Base-by-base conservation (phyloP, 331 rosid genomes). In the Saraca asoca region DNA sequence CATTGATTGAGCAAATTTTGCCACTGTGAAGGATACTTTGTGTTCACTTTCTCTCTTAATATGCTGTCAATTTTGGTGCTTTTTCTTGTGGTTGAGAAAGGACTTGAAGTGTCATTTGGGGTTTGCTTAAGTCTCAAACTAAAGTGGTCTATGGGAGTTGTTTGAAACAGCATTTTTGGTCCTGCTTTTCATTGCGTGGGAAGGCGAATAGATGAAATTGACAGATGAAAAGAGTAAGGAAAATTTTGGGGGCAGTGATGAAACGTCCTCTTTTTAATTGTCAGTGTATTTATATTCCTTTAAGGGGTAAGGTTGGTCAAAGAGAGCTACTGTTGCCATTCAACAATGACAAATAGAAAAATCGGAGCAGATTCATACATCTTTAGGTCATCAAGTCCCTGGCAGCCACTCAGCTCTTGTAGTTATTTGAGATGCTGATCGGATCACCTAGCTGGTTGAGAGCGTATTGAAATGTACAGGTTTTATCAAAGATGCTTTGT, bases 231-330 rank as follows among this genome's bases (percentile, higher is more conserved):
- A 44, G 66, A 73, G 16, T 55, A 5, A 49, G 54, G 16, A 64
- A 37, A 29, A 45, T 35, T 38, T 51, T 44, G 48, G 2, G 68
- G 56, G 42, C 24, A 29, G 31, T 71, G 46, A 42, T 60, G 66
- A 64, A 43, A 53, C 51, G 54, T 7, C 43, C 10, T 10, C 43
- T 39, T 7, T 1, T 39, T 39, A 31, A 11, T 9, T 0, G 24
- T 52, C 68, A 18, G 54, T 45, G 56, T 41, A 7, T 24, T 66
- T 51, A 46, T 29, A 51, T 48, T 64, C 59, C 12, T 45, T 53
- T 3, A 34, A 35, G 73, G 51, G 64, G 17, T 49, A 68, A 50
- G 65, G 80, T 71, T 12, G 55, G 44, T 12, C 12, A 61, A 55
- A 41, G 8, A 66, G 8, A 0, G 17, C 69, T 10, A 15, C 70